Evolutionary conservation across 495 filamentous ascomycete species (phyloP).

Genomic region (Hyaloscypha bicolor): DNA sequence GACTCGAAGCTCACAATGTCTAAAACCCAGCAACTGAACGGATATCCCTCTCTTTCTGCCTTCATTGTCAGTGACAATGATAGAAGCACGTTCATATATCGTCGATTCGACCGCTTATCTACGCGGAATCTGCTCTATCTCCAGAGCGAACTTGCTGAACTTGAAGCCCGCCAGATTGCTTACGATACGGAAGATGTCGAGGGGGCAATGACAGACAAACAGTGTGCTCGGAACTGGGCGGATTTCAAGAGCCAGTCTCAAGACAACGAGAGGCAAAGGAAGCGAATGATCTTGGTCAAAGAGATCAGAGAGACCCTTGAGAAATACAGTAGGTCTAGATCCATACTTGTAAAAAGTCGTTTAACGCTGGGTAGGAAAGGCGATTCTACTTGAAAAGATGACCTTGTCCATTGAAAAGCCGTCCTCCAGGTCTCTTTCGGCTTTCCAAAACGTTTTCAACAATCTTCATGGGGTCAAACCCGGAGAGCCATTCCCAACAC

Average conservation of each 20-base stretch:
- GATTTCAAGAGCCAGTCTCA: background rate
- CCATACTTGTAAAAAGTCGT: no score
- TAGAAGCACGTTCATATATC: conserved; percentile 4
- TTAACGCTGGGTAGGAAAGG: no score
- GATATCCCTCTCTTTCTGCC: conserved; percentile 4
- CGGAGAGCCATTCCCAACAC: background rate
- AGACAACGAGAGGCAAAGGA: background rate
- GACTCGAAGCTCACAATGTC: no score
- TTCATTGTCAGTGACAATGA: conserved; percentile 23
- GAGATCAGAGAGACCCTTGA: background rate
- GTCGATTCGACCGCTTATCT: conserved; percentile 3
- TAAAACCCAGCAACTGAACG: no score
- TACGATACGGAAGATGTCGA: background rate
- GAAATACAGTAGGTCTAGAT: no score
- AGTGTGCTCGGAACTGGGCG: background rate
- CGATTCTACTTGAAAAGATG: no score
- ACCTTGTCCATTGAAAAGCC: no score
- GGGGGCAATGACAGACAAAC: background rate
- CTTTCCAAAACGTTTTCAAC: no score
- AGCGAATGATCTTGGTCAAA: background rate
- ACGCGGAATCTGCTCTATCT: conserved; percentile 17
- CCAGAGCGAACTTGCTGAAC: conserved; percentile 12
- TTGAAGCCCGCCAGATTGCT: background rate
- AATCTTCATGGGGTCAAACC: no score
- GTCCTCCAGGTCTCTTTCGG: no score